phyloP scores from a whole-genome alignment of 2,329 filamentous ascomycete species.

The Apiospora malaysiana region DNA sequence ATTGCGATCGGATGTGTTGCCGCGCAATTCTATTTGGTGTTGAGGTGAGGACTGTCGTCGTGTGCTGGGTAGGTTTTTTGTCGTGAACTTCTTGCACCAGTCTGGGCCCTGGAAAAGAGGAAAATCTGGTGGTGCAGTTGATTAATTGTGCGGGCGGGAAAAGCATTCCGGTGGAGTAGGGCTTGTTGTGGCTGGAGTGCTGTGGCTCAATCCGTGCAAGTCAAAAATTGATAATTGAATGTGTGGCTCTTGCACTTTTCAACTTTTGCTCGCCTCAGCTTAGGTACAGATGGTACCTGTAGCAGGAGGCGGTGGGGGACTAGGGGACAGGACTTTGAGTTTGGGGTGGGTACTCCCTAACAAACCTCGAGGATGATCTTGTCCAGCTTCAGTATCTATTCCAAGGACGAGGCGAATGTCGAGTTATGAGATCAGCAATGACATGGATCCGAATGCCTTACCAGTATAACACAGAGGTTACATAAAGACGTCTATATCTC shows the following conservation, averaged over 20 bases:
- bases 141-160: constrained; percentile 22
- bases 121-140: constrained; percentile 22
- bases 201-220: neutral
- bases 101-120: constrained; percentile 20
- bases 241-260: constrained; percentile 1
- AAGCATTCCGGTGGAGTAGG: constrained; percentile 14
- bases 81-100: constrained; percentile 23
- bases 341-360: neutral
- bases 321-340: neutral
- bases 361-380: neutral
- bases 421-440: constrained; percentile 1
- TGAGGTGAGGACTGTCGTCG: constrained; percentile 31
- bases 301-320: constrained; percentile 3
- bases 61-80: constrained; percentile 34
- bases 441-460: neutral
- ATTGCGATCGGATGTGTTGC: constrained; percentile 60
- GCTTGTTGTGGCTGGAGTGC: constrained; percentile 1
- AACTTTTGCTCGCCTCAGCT: neutral
- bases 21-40: constrained; percentile 40
- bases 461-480: neutral
- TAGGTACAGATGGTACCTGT: neutral
- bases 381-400: neutral
- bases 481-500: neutral
- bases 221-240: neutral
- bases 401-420: constrained; percentile 6